Evolutionary conservation across 352 stramenopile genomes (phyloP).

Genomic region (Phytophthora brassicae): DNA sequence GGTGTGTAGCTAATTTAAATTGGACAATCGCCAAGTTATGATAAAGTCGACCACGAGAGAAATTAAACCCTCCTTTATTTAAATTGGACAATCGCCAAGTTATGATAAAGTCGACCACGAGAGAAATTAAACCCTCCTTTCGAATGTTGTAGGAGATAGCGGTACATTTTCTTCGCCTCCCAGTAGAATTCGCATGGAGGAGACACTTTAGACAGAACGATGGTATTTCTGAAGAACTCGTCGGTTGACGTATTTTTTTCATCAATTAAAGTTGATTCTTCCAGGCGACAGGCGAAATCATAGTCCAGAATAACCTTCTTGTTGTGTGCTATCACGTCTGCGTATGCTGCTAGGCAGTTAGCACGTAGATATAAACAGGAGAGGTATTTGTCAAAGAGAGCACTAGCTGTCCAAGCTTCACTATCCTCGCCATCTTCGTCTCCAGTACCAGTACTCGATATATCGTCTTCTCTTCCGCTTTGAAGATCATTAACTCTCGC

Average conservation of each 20-base stretch:
- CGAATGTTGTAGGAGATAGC: constrained; percentile 33
- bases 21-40: constrained; percentile 42
- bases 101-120: constrained; percentile 30
- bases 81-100: constrained; percentile 50
- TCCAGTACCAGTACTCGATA: constrained; percentile 12
- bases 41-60: constrained; percentile 28
- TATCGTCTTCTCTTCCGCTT: constrained; percentile 16
- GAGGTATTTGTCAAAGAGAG: constrained; percentile 45
- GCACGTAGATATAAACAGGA: constrained; percentile 50
- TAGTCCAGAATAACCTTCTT: constrained; percentile 43
- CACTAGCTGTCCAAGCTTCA: constrained; percentile 13
- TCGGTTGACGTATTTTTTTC: constrained; percentile 9
- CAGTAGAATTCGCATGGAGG: constrained; percentile 52
- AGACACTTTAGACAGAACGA: constrained; percentile 46
- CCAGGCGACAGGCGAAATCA: constrained; percentile 48
- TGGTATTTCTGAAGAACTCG: constrained; percentile 17
- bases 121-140: constrained; percentile 22
- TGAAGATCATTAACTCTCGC: constrained; percentile 9
- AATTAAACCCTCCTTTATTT: constrained; percentile 38
- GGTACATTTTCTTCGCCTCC: constrained; percentile 56
- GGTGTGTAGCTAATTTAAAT: constrained; percentile 63
- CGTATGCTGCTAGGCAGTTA: constrained; percentile 53
- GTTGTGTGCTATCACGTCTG: constrained; percentile 52
- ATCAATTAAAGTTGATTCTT: constrained; percentile 39
- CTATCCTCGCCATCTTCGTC: constrained; percentile 7